Evolutionary conservation across 2,329 filamentous ascomycete genomes (phyloP).

Genomic region (Colletotrichum falcatum): DNA sequence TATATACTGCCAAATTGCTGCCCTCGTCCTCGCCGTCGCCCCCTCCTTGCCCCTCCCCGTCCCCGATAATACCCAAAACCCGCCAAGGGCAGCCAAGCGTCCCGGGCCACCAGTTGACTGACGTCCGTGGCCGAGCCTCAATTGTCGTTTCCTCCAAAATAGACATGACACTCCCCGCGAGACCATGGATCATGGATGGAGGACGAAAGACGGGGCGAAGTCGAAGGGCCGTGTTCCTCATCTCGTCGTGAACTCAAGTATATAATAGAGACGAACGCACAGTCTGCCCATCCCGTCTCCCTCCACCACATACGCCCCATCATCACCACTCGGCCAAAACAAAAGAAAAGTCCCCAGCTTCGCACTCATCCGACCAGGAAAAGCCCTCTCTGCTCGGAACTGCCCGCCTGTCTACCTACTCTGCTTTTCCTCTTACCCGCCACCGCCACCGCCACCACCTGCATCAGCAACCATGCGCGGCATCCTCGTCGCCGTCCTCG

Average conservation of each 20-base stretch:
- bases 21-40: neutral
- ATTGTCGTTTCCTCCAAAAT: slow-evolving; percentile 19
- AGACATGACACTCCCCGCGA: slow-evolving; percentile 14
- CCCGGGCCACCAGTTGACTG: slow-evolving; percentile 27
- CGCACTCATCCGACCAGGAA: slow-evolving; percentile 6
- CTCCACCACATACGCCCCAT: neutral
- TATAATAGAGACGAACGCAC: slow-evolving; percentile 30
- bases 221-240: neutral
- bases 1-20: slow-evolving; percentile 3
- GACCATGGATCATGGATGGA: neutral
- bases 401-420: neutral
- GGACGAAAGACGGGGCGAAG: neutral
- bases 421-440: slow-evolving; percentile 2
- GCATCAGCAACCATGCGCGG: slow-evolving; percentile 22
- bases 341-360: neutral
- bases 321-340: no score
- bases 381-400: no score
- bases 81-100: slow-evolving; percentile 37
- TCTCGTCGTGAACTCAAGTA: slow-evolving; percentile 17
- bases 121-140: slow-evolving; percentile 28
- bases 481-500: slow-evolving; percentile 20
- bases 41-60: no score
- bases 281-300: neutral
- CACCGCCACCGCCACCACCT: no score
- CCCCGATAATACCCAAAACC: slow-evolving; percentile 32